These are phyloP conservation scores for Lepraria neglecta DNA, from an alignment of 495 filamentous ascomycete species.

Conservation along the genomic window DNA sequence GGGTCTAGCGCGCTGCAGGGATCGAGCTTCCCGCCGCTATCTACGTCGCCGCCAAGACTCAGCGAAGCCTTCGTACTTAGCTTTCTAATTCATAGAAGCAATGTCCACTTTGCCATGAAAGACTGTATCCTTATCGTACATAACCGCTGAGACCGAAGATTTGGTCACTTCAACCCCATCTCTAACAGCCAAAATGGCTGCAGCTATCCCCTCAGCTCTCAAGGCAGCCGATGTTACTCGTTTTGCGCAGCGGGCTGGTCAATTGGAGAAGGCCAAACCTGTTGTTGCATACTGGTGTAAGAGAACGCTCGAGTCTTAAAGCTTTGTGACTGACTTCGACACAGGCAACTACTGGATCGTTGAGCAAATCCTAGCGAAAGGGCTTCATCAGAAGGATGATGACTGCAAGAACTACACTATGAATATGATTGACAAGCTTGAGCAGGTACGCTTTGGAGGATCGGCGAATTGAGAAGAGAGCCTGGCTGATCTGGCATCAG, in stretches of 20 bases:
- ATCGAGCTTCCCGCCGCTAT: too few relatives aligned
- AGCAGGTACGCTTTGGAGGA: conserved; percentile 51
- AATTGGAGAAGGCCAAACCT: conserved; percentile 78
- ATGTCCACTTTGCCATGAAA: too few relatives aligned
- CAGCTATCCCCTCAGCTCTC: conserved; percentile 65
- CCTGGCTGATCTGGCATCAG: conserved; percentile 33
- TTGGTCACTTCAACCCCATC: neutral
- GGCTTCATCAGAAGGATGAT: conserved; percentile 67
- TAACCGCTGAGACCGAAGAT: neutral
- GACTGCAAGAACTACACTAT: conserved; percentile 74
- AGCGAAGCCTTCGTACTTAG: too few relatives aligned
- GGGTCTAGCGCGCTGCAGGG: neutral
- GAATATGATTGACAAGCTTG: conserved; percentile 83
- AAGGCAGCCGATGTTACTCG: conserved; percentile 69
- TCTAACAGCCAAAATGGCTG: conserved; percentile 51
- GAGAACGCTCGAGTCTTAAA: conserved; percentile 29
- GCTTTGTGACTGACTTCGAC: conserved; percentile 19
- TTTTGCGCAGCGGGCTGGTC: conserved; percentile 73
- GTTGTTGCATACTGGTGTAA: conserved; percentile 92
- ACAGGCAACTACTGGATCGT: conserved; percentile 91
- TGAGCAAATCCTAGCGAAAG: conserved; percentile 77
- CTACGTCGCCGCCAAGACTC: too few relatives aligned
- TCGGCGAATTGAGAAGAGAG: neutral
- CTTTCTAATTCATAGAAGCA: too few relatives aligned
- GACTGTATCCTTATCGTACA: too few relatives aligned